phyloP scores from a whole-genome alignment of 2,329 filamentous ascomycete species.

The Lecanicillium sp. region DNA sequence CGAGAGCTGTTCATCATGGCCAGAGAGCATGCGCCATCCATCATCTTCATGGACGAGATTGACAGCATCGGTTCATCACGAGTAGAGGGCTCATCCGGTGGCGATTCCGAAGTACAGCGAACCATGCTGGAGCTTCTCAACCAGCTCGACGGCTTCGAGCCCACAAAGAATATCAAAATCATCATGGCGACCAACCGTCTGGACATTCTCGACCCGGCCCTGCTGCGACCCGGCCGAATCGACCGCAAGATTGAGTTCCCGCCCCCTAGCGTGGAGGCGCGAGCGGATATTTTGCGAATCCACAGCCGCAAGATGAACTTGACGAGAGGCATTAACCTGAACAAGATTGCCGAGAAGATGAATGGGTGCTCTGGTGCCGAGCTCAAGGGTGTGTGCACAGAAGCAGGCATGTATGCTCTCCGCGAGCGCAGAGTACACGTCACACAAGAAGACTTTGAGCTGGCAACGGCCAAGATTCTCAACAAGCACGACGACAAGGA shows the following conservation, averaged over 20 bases:
- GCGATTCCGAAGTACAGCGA: slow-evolving; percentile 95
- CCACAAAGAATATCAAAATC: slow-evolving; percentile 99
- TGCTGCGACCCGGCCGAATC: slow-evolving; percentile 92
- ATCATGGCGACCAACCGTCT: slow-evolving; percentile 99
- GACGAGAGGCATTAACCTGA: slow-evolving; percentile 93
- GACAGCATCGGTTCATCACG: slow-evolving; percentile 96
- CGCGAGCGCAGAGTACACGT: slow-evolving; percentile 94
- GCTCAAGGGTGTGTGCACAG: slow-evolving; percentile 96
- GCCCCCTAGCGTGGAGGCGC: slow-evolving; percentile 88
- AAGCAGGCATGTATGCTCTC: slow-evolving; percentile 96
- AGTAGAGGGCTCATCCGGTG: slow-evolving; percentile 89
- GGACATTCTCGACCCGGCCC: slow-evolving; percentile 91
- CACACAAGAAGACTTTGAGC: slow-evolving; percentile 97
- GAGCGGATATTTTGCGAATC: slow-evolving; percentile 95
- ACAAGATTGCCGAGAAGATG: slow-evolving; percentile 99
- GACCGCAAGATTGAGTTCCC: slow-evolving; percentile 99
- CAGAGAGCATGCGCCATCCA: slow-evolving; percentile 91
- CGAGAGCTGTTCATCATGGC: slow-evolving; percentile 99
- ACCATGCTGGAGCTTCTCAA: slow-evolving; percentile 98
- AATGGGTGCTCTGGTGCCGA: slow-evolving; percentile 97
- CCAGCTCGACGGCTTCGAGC: slow-evolving; percentile 97
- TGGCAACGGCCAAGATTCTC: slow-evolving; percentile 96
- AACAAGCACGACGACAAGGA: slow-evolving; percentile 99
- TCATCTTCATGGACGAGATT: slow-evolving; percentile 99
- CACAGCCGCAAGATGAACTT: slow-evolving; percentile 98